Conservation (phyloP, 1,139 yeast species). For the Zygosaccharomyces sapae region DNA sequence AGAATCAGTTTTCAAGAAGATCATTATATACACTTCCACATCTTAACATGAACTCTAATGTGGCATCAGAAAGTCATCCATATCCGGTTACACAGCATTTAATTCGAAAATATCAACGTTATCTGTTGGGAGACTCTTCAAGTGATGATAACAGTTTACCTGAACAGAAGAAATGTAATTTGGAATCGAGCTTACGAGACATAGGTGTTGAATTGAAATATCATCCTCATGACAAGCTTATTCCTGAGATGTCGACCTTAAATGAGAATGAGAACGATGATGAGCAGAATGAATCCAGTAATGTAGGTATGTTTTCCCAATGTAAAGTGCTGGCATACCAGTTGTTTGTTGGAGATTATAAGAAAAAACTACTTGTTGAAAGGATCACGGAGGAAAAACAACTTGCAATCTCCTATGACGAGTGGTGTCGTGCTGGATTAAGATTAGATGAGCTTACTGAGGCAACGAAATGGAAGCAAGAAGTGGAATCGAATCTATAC, state of each 20-base stretch:
- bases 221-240: no score
- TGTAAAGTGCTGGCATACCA: conserved; percentile 19
- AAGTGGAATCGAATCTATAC: conserved; percentile 58
- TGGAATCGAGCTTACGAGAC: neutral
- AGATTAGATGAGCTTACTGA: conserved; percentile 61
- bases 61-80: conserved; percentile 13
- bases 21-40: no score
- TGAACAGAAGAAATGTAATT: conserved; percentile 4
- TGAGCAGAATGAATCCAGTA: conserved; percentile 1
- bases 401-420: conserved; percentile 59
- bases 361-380: conserved; percentile 31
- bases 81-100: conserved; percentile 22
- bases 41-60: conserved; percentile 5
- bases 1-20: neutral
- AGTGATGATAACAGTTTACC: neutral
- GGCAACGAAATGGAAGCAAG: conserved; percentile 62
- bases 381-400: conserved; percentile 48
- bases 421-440: conserved; percentile 65
- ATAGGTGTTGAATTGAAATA: no score
- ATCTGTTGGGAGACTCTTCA: conserved; percentile 11
- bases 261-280: neutral
- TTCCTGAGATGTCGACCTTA: no score
- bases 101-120: conserved; percentile 20
- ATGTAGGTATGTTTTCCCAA: conserved; percentile 12
- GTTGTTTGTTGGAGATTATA: conserved; percentile 27